Evolutionary conservation across 148 eudicot genomes (phyloP), one percentile per base, ranked within the genome.

Genomic region (Nepenthes gracilis): DNA sequence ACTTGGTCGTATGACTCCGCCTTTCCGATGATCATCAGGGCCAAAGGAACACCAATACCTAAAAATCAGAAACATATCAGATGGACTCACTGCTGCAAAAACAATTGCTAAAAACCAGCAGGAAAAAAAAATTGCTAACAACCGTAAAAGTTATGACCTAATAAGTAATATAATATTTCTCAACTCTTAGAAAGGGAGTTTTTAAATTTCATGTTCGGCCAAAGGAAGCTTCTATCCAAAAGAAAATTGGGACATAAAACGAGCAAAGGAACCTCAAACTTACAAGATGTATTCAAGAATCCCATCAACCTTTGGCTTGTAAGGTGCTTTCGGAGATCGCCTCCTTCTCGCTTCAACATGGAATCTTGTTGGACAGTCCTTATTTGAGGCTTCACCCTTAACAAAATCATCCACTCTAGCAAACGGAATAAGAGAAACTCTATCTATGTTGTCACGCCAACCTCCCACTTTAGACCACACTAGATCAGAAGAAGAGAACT

Each of bases 21-120:
- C 96, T 71, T 80, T 81, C 53, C 98, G 70, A 62, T 81, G 88
- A 67, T 92, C 98, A 71, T 88, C 96, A 33, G 98, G 98, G 10
- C 98, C 98, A 82, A 88, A 88, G 54, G 98, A 92, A 63, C 98
- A 92, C 96, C 98, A 92, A 64, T 88, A 92, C 85, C 96, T 92
- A 70, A 37, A 32, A 73, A 66, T 65, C 43, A 35, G 11, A 54
- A 73, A 35, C 36, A 35, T 5, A 12, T 1, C 7, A 45, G 48
- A 36, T 33, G 36, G 12, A 54, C 48, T 33, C 10, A 59, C 23
- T 36, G 11, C 13, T 12, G 40, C 47, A 32, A 45, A 55, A 64
- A 6, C 9, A 40, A 8, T 40, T 8, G 45, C 45, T 8, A 40
- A 40, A 4, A 40, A 40, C 4, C 6, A 3, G 45, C 45, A 8